Conservation (phyloP, 352 stramenopile genomes). For the Globisporangium echinulatum region DNA sequence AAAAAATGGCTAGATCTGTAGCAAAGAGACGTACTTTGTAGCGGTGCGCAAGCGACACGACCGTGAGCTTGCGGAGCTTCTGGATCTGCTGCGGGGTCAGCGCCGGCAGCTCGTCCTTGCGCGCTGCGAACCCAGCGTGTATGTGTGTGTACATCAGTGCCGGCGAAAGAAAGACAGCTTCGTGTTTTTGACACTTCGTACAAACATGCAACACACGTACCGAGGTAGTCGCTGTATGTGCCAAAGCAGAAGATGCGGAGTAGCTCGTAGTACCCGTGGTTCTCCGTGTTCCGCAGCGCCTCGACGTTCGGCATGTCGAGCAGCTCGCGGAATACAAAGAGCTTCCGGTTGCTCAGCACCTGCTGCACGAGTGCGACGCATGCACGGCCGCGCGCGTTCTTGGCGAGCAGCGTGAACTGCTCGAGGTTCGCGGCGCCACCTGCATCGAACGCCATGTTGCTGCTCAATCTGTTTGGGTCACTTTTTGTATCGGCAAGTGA, state of each 20-base stretch:
- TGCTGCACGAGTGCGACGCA: constrained; percentile 91
- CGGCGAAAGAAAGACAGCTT: background rate
- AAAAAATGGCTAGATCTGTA: too few relatives aligned
- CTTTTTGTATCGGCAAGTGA: background rate
- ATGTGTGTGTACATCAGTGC: background rate
- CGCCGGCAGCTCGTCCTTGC: constrained; percentile 54
- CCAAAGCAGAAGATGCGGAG: constrained; percentile 90
- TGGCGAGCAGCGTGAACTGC: constrained; percentile 91
- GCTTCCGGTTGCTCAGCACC: constrained; percentile 88
- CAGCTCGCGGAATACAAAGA: constrained; percentile 92
- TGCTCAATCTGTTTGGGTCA: constrained; percentile 2
- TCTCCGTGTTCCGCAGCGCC: constrained; percentile 64
- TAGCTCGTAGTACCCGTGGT: constrained; percentile 72
- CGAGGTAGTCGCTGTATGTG: constrained; percentile 78
- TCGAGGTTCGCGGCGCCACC: constrained; percentile 71
- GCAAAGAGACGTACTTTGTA: constrained; percentile 47
- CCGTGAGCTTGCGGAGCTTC: constrained; percentile 88
- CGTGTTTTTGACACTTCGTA: background rate
- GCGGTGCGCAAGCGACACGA: constrained; percentile 78
- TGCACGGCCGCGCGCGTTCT: constrained; percentile 84
- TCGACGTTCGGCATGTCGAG: constrained; percentile 89
- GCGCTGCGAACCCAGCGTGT: constrained; percentile 18
- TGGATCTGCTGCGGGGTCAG: constrained; percentile 65
- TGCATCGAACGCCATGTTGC: constrained; percentile 63
- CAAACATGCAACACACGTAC: constrained; percentile 19